Evolutionary conservation across 495 filamentous ascomycete genomes (phyloP), one percentile per base, ranked within the genome.

Genomic region (Annulohypoxylon moriforme): DNA sequence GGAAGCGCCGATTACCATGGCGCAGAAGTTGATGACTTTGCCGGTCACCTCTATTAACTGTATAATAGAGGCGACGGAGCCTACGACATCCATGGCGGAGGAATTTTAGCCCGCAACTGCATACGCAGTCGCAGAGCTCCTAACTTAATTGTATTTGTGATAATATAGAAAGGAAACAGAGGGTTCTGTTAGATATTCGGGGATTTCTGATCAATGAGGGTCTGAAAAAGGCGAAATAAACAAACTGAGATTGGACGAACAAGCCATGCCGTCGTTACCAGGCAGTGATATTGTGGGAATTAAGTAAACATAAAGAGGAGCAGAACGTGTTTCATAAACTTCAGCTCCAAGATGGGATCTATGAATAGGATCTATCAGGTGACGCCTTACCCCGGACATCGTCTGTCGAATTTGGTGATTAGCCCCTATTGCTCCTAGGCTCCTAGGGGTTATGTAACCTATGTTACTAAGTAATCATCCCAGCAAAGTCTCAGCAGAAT

Each of bases 61-160:
- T 20, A 64, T 40, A 14, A 74, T 62, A 20, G 71, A 74, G 22
- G 71, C 71, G 24, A 74, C 67, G 20, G 71, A 69, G 11, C 71
- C 67, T 13, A 74, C 58, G 6, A 58, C 67, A 24, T 74, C 71
- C 69, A 72, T 72, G 18, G 20, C 20, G 11, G 18, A 34, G 11
- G 24, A 6, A 31, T 8, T 59, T 47, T 25, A n/a, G 29, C 20
- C 24, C 34, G 36, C 31, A 16, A 52, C 50, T 38, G 50, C 31
- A 49, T 14, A n/a, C 16, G 25, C 29, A 42, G 25, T 25, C 33
- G 13, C 42, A 59, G 49, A n/a, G 1, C n/a, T 47, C 3, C 14
- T 31, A 31, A 53, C 11, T 16, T 14, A 57, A 2, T 31, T 10
- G 14, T 38, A 9, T 14, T 40, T 1, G 14, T 2, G 4, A 40